Base-by-base conservation (phyloP, 768 basidiomycete species). In the Xanthoconium stramineum region DNA sequence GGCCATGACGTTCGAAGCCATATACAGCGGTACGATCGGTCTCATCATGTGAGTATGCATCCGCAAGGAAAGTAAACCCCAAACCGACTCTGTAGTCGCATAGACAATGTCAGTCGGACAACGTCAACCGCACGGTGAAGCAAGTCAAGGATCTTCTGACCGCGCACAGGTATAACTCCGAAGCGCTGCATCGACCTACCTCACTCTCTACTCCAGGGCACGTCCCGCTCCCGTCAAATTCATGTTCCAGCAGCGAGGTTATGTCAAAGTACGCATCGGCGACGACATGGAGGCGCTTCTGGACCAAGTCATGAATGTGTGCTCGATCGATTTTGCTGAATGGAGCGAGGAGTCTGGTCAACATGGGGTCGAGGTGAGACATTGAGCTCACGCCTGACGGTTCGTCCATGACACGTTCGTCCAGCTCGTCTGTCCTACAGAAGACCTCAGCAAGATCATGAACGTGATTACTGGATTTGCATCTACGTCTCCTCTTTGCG, bases 81-180 rank as follows among this genome's bases (percentile, higher is more conserved):
- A 8, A 65, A 59, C 69, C 70, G 58, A 61, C 67, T 43, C 42
- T 48, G 24, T 50, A 52, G 58, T 43, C 50, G 52, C 64, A 55
- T 61, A 84, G 83, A 67, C 83, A 84, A 60, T 84, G 81, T 61
- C 68, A 81, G 40, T 82, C 84, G n/a, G 80, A 86, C 64, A 88
- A 88, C 61, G 69, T 75, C 44, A 85, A 82, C 59, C 80, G 86
- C 33, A 86, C 86, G 20, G 74, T 82, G 47, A 78, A 81, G 59
- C 79, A 74, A 39, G 69, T 87, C 47, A 80, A 81, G 47, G 81
- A 83, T 47, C 72, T 81, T 14, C 65, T 88, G 42, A 74, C 71
- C 32, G 63, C 65, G 15, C 75, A 83, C 55, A 73, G 76, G 85
- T 86, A 55, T 45, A 77, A 33, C 10, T n/a, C 10, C 10, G 12